Percentiles rank a stretch among this genome's conserved stretches.
phyloP scores from a whole-genome alignment of 176 grass and related monocot species.

The Juncus inflexus region DNA sequence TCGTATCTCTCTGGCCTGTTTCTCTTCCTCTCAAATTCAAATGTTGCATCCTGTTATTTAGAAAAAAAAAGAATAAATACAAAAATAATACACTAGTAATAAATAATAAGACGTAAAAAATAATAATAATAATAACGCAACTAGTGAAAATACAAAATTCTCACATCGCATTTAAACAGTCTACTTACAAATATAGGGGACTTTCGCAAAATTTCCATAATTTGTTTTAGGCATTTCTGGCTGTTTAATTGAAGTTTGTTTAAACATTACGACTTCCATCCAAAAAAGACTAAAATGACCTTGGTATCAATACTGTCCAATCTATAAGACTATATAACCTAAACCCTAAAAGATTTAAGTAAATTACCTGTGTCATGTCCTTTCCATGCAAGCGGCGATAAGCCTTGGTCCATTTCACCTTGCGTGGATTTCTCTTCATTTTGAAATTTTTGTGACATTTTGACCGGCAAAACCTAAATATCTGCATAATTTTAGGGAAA shows the following conservation, averaged over 20 bases:
- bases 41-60: constrained; percentile 58
- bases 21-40: constrained; percentile 94
- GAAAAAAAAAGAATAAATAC: constrained; percentile 9
- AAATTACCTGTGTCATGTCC: constrained; percentile 80
- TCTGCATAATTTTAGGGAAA: constrained; percentile 30
- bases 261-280: background rate
- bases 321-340: background rate
- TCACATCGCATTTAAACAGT: too few species aligned
- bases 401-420: constrained; percentile 96
- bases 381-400: constrained; percentile 76
- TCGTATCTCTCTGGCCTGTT: constrained; percentile 90
- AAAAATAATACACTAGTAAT: too few species aligned
- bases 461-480: constrained; percentile 87
- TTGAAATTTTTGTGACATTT: constrained; percentile 99
- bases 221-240: too few species aligned
- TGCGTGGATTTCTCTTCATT: constrained; percentile 99
- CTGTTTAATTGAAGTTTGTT: background rate
- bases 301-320: background rate
- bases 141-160: too few species aligned
- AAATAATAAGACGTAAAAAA: too few species aligned
- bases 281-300: background rate
- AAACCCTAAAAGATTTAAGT: background rate
- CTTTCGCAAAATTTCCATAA: too few species aligned
- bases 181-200: too few species aligned
- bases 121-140: too few species aligned